Evolutionary conservation across 1,284 basidiomycete species (phyloP), one percentile per base, ranked within the genome.

Genomic region (Rhodotorula sp.): DNA sequence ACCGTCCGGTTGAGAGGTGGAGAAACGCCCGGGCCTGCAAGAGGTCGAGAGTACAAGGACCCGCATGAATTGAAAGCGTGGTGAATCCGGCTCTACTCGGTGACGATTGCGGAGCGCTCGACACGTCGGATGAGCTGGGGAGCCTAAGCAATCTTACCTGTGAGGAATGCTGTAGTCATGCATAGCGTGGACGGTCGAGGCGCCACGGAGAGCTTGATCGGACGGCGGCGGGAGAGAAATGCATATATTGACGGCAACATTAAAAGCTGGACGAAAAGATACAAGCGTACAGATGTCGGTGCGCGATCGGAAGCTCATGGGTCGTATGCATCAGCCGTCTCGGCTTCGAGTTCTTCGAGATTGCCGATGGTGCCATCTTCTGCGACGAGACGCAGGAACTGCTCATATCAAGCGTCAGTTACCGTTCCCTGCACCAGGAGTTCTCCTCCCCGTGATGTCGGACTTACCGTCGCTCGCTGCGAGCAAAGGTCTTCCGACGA

Each of bases 391-490:
- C 26, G 47, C 16, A 64, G 47, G 61, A 63, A 73, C 72, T 73
- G 47, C 15, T 43, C 39, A 14, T 43, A 10, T 43, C 39, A 10
- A 43, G 39, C 12, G n/a, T 26, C 31, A 47, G 56, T 14, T 52
- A n/a, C 39, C 10, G 39, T 1, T 43, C 10, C 39, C 10, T 43
- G 39, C 12, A 43, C 39, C 39, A 8, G 39, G 12, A 8, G 8
- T 52, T 23, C 23, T 26, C 10, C 20, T 10, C 23, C 23, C 12
- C 8, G 12, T n/a, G 51, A 4, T 14, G 18, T 23, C 21, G 51
- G 23, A 80, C 85, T 77, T 77, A 91, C 90, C 78, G 81, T 84
- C 29, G 81, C 76, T 74, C 86, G 87, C 79, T 92, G 91, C 5
- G 76, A 73, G 16, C 84, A 91, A 83, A 2, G 87, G 85, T 34